Evolutionary conservation across 768 basidiomycete species (phyloP).

Genomic region (Rhodotorula sphaerocarpa): DNA sequence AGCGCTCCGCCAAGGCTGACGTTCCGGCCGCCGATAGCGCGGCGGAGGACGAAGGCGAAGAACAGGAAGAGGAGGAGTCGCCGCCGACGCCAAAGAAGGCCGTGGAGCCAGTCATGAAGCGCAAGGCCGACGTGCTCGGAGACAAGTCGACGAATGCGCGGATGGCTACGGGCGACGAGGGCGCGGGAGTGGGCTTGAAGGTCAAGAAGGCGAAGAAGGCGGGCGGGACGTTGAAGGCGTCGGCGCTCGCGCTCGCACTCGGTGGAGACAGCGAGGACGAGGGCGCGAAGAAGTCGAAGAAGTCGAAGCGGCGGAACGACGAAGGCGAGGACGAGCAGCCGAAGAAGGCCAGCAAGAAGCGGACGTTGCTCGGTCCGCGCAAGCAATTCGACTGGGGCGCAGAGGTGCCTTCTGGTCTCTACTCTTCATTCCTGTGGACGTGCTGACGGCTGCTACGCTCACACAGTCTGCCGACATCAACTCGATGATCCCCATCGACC

Average conservation of each 20-base stretch:
- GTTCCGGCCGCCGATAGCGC: background rate
- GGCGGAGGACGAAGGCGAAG: background rate
- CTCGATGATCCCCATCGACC: conserved; percentile 13
- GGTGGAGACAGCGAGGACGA: conserved; percentile 3
- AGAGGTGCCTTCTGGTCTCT: conserved; percentile 18
- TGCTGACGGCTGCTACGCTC: too few species aligned
- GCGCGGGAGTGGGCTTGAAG: conserved; percentile 24
- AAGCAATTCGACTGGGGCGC: conserved; percentile 9
- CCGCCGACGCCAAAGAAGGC: conserved; percentile 5
- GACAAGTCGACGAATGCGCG: conserved; percentile 14
- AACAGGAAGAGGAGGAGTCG: background rate
- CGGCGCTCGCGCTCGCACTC: conserved; percentile 9
- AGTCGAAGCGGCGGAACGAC: background rate
- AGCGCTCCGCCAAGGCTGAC: conserved; percentile 1
- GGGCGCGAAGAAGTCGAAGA: background rate
- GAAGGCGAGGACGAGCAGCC: background rate
- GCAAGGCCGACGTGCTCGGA: conserved; percentile 14
- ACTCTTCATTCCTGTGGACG: background rate
- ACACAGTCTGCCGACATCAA: conserved; percentile 27
- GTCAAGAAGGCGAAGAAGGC: conserved; percentile 28
- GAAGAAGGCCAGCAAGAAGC: conserved; percentile 31
- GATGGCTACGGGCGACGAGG: background rate
- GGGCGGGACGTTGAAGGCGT: conserved; percentile 1
- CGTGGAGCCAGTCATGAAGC: conserved; percentile 8
- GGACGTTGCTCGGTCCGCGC: conserved; percentile 15